phyloP scores from a whole-genome alignment of 176 grass and related monocot species.

The Rhynchospora tenuis region DNA sequence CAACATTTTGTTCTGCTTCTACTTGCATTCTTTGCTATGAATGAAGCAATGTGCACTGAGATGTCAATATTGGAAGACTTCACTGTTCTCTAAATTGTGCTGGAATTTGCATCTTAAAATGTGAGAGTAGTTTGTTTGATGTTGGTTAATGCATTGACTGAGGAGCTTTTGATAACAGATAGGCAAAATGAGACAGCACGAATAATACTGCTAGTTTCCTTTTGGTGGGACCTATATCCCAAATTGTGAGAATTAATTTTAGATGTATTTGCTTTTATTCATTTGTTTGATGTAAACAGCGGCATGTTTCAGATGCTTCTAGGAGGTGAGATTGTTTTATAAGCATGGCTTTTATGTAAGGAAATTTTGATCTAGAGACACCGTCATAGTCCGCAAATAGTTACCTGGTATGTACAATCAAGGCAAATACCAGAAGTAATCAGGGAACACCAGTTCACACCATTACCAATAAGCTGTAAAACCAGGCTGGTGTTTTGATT shows the following conservation, averaged over 20 bases:
- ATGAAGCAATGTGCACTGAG: not conserved
- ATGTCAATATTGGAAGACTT: not conserved
- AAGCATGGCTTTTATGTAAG: not conserved
- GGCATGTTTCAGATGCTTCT: not conserved
- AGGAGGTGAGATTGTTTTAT: not conserved
- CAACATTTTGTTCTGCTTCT: not conserved
- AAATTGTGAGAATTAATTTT: not conserved
- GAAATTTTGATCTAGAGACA: not conserved
- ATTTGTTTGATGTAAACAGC: not conserved
- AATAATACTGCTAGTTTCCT: not conserved
- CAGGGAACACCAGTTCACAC: too few species aligned
- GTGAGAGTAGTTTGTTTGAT: constrained; percentile 5
- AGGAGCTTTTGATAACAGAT: constrained; percentile 10
- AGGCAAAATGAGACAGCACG: constrained; percentile 14
- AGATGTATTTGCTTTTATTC: not conserved
- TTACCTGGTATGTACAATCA: not conserved
- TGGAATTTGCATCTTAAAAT: not conserved
- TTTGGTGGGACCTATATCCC: constrained; percentile 1
- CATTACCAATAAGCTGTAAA: not conserved
- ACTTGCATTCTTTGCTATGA: not conserved
- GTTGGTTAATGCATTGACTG: constrained; percentile 14
- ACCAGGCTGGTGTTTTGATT: not conserved
- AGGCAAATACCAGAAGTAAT: not conserved
- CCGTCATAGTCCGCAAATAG: not conserved
- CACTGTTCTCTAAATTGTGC: too few species aligned